phyloP scores from a whole-genome alignment of 805 yeast species.

The Candida hispaniensis region DNA sequence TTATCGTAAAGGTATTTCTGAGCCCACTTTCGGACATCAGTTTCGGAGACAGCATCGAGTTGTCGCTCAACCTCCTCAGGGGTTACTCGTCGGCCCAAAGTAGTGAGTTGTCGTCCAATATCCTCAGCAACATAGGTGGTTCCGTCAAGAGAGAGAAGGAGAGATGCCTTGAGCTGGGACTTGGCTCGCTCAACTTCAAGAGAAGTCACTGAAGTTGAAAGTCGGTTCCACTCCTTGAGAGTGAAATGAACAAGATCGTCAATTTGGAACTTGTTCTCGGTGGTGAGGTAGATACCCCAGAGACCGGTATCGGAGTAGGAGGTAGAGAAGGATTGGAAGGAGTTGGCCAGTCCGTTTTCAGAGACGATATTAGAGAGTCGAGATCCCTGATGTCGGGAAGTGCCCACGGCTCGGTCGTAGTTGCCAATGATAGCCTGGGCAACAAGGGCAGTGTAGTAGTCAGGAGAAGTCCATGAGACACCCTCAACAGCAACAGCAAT shows the following conservation, averaged over 20 bases:
- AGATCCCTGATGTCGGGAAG: conserved; percentile 76
- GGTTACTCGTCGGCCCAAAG: conserved; percentile 70
- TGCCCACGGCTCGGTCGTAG: conserved; percentile 90
- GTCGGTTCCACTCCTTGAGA: conserved; percentile 78
- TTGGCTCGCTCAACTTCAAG: conserved; percentile 91
- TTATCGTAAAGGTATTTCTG: conserved; percentile 64
- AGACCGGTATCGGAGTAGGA: conserved; percentile 95
- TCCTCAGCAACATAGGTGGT: conserved; percentile 95
- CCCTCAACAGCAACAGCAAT: conserved; percentile 96
- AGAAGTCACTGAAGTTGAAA: conserved; percentile 67
- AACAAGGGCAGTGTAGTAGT: conserved; percentile 87
- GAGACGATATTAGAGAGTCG: conserved; percentile 62
- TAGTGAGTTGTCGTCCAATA: conserved; percentile 92
- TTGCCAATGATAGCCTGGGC: conserved; percentile 95
- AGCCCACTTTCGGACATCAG: conserved; percentile 83
- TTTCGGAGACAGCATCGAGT: conserved; percentile 65
- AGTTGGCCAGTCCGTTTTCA: conserved; percentile 65
- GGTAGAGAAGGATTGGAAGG: conserved; percentile 93
- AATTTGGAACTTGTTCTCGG: conserved; percentile 62
- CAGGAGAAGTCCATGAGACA: conserved; percentile 93
- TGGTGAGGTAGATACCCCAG: conserved; percentile 91
- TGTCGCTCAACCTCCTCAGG: conserved; percentile 66
- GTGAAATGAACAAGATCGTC: conserved; percentile 63
- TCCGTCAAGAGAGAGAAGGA: conserved; percentile 82
- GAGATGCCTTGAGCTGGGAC: conserved; percentile 86